Conservation (phyloP, 352 stramenopile species). For the Blastocystis sp. region DNA sequence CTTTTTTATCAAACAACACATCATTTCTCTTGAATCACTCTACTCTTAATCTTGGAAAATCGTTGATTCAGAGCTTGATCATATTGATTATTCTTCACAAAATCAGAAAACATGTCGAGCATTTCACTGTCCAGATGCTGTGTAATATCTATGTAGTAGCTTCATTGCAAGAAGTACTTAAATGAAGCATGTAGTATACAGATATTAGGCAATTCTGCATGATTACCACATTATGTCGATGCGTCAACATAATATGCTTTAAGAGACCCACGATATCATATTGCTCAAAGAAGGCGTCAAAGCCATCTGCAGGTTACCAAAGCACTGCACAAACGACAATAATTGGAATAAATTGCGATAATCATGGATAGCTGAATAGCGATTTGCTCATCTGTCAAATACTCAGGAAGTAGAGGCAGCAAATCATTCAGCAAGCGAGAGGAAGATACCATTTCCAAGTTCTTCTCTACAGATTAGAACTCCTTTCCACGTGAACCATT, state of each 20-base stretch:
- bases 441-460: neutral
- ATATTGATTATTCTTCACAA: neutral
- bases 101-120: neutral
- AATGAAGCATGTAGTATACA: slow-evolving; percentile 33
- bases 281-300: neutral
- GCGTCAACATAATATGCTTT: neutral
- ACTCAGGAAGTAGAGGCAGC: neutral
- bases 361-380: slow-evolving; percentile 8
- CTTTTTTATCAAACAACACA: slow-evolving; percentile 16
- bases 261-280: neutral
- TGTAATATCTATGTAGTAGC: neutral
- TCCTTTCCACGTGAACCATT: neutral
- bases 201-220: slow-evolving; percentile 52
- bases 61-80: neutral
- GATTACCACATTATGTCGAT: neutral
- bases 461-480: slow-evolving; percentile 28
- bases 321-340: neutral
- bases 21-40: neutral
- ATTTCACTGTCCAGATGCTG: neutral
- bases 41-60: slow-evolving; percentile 17
- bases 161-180: neutral
- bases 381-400: neutral
- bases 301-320: neutral
- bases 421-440: neutral
- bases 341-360: slow-evolving; percentile 32